These are phyloP conservation scores for Aphanocladium album DNA, from an alignment of 2,329 filamentous ascomycete species.

Conservation along the genomic window DNA sequence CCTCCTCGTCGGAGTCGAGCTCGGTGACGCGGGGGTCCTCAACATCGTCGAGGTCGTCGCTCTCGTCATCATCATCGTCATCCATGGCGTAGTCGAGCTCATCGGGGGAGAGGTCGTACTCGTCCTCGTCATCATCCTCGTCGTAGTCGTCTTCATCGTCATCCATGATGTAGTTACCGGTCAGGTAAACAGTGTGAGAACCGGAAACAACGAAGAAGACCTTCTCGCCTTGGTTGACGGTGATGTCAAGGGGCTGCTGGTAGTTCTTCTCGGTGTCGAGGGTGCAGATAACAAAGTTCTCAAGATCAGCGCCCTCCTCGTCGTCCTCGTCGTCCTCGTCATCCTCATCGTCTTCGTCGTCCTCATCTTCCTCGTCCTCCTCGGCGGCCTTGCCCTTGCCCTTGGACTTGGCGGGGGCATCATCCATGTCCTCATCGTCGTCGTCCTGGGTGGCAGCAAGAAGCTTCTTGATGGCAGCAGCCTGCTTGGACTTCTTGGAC, in stretches of 20 bases:
- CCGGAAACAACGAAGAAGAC: conserved; percentile 90
- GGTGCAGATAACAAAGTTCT: conserved; percentile 93
- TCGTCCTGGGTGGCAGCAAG: conserved; percentile 60
- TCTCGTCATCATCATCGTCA: conserved; percentile 67
- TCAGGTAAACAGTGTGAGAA: conserved; percentile 85
- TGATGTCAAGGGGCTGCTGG: conserved; percentile 94
- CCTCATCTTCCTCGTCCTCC: conserved; percentile 49
- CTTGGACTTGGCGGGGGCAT: conserved; percentile 57
- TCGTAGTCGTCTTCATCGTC: conserved; percentile 58
- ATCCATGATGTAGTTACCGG: conserved; percentile 89
- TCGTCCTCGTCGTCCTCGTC: conserved; percentile 52
- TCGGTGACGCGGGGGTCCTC: conserved; percentile 79
- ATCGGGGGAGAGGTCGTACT: conserved; percentile 77
- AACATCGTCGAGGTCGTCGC: conserved; percentile 73
- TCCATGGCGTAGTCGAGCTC: conserved; percentile 71
- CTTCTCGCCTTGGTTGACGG: conserved; percentile 79
- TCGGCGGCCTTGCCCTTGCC: conserved; percentile 57
- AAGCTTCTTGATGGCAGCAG: conserved; percentile 72
- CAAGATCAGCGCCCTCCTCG: conserved; percentile 61
- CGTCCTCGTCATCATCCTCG: conserved; percentile 62
- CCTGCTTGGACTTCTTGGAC: conserved; percentile 79
- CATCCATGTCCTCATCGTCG: conserved; percentile 59
- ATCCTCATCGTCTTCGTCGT: conserved; percentile 52
- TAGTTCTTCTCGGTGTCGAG: conserved; percentile 87
- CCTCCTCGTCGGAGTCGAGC: conserved; percentile 72